Conservation (phyloP, 495 filamentous ascomycete genomes). For the Aspergillus carlsbadensis region DNA sequence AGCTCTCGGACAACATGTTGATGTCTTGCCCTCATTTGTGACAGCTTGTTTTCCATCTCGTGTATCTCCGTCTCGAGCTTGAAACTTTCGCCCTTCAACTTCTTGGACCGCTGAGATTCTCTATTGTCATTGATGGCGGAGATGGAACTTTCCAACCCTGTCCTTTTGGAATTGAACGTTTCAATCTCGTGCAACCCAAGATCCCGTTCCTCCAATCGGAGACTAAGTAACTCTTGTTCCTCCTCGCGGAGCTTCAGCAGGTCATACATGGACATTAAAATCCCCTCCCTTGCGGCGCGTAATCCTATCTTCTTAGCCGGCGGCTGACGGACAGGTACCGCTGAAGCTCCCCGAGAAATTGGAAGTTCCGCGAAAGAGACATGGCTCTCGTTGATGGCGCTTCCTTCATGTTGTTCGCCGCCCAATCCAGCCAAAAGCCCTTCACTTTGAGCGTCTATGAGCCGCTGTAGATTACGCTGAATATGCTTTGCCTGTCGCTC, state of each 20-base stretch:
- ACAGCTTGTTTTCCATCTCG: constrained; percentile 63
- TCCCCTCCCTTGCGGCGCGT: constrained; percentile 65
- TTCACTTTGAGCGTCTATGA: constrained; percentile 83
- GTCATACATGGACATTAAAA: constrained; percentile 68
- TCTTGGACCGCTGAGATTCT: constrained; percentile 33
- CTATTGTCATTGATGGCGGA: constrained; percentile 36
- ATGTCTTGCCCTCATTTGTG: constrained; percentile 63
- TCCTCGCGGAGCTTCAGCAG: constrained; percentile 70
- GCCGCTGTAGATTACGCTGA: constrained; percentile 70
- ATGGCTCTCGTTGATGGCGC: constrained; percentile 47
- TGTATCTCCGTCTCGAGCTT: constrained; percentile 60
- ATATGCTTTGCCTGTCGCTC: constrained; percentile 53
- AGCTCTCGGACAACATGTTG: constrained; percentile 59
- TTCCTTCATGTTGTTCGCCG: constrained; percentile 32
- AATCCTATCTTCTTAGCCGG: constrained; percentile 56
- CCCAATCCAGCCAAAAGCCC: constrained; percentile 61
- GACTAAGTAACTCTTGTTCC: constrained; percentile 61
- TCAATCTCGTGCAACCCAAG: constrained; percentile 59
- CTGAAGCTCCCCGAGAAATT: constrained; percentile 29
- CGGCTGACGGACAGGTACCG: constrained; percentile 65
- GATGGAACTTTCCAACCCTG: constrained; percentile 47
- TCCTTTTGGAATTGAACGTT: constrained; percentile 54
- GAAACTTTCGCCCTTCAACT: constrained; percentile 52
- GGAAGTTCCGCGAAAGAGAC: constrained; percentile 38
- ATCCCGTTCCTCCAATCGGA: constrained; percentile 57